phyloP scores from a whole-genome alignment of 2,329 filamentous ascomycete genomes.

The Alternaria longipes region DNA sequence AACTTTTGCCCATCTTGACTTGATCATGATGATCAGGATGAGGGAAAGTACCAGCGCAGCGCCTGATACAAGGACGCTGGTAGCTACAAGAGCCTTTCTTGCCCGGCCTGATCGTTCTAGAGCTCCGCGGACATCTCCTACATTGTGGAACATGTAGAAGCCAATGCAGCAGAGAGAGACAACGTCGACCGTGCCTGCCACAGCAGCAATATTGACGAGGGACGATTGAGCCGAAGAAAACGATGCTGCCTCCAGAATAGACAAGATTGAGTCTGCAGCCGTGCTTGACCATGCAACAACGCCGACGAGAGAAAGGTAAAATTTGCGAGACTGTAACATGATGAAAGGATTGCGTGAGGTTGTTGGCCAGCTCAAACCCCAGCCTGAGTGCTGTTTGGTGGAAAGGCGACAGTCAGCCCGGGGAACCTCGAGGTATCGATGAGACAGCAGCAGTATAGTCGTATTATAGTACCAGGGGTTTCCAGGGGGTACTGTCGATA shows the following conservation, averaged over 20 bases:
- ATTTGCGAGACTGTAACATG: conserved; percentile 41
- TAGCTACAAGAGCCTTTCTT: conserved; percentile 28
- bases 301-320: conserved; percentile 46
- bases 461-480: conserved; percentile 14
- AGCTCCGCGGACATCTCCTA: conserved; percentile 39
- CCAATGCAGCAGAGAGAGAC: conserved; percentile 41
- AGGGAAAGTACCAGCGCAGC: conserved; percentile 40
- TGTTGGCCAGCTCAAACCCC: conserved; percentile 13
- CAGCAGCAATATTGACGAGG: conserved; percentile 39
- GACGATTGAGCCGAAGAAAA: conserved; percentile 36
- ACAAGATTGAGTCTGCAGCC: conserved; percentile 46
- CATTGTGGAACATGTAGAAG: conserved; percentile 42
- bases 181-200: conserved; percentile 45
- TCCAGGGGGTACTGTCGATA: conserved; percentile 11
- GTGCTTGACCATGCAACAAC: conserved; percentile 47
- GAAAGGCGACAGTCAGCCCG: conserved; percentile 5
- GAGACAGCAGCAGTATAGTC: conserved; percentile 2
- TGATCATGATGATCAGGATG: conserved; percentile 39
- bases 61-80: conserved; percentile 35
- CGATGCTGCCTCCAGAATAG: conserved; percentile 49
- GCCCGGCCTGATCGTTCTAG: conserved; percentile 29
- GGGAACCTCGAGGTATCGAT: conserved; percentile 10
- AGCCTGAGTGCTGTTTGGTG: conserved; percentile 4
- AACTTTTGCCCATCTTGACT: conserved; percentile 33
- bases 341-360: conserved; percentile 12